Conservation (phyloP, 805 yeast genomes). For the Candida ascalaphidarum region DNA sequence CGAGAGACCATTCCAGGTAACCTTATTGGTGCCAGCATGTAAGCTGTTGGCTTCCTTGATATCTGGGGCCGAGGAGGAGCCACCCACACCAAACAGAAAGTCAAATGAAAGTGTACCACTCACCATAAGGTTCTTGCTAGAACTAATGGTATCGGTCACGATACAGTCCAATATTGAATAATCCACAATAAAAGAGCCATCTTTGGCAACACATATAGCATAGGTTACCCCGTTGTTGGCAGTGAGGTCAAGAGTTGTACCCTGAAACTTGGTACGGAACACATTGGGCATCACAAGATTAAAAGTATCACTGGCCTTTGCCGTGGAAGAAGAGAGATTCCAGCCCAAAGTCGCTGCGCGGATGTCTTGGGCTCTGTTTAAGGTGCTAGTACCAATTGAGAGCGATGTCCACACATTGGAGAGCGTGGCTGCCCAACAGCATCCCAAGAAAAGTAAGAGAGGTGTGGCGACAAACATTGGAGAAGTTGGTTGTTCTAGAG, state of each 20-base stretch:
- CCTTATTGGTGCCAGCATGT: constrained; percentile 1
- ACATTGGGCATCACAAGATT: constrained; percentile 7
- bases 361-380: constrained; percentile 9
- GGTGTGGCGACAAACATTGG: no score
- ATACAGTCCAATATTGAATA: constrained; percentile 5
- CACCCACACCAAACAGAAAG: constrained; percentile 11
- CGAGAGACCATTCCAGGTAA: constrained; percentile 6
- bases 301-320: constrained; percentile 5
- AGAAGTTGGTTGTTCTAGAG: no score
- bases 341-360: constrained; percentile 9
- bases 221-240: constrained; percentile 4
- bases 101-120: constrained; percentile 7
- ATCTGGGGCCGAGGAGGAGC: constrained; percentile 7
- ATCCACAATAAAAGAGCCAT: constrained; percentile 4
- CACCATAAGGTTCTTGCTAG: neutral
- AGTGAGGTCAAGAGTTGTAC: constrained; percentile 2
- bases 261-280: constrained; percentile 7
- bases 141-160: constrained; percentile 1
- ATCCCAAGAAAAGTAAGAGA: no score
- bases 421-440: constrained; percentile 3
- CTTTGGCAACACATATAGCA: constrained; percentile 5
- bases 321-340: constrained; percentile 3
- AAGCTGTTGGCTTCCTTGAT: constrained; percentile 5
- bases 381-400: constrained; percentile 3
- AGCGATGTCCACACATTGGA: constrained; percentile 4